A percentile compares a stretch with the other conserved stretches of the same genome.
Conservation (phyloP, 2,329 filamentous ascomycete species). For the Knoxdaviesia proteae region DNA sequence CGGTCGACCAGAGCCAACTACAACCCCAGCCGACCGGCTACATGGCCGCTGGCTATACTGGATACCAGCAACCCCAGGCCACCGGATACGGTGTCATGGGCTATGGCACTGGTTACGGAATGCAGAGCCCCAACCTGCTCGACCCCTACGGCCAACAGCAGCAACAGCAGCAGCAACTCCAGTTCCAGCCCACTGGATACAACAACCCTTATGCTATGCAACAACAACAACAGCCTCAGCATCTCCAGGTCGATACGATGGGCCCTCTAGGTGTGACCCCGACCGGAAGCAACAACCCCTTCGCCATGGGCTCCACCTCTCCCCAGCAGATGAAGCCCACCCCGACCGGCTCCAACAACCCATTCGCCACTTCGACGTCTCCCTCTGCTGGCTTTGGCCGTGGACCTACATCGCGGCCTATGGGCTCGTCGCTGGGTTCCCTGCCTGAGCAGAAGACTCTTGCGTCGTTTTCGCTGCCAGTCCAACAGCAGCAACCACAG, state of each 20-base stretch:
- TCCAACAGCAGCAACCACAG: constrained; percentile 20
- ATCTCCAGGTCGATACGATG: too few relatives aligned
- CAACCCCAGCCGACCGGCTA: constrained; percentile 67
- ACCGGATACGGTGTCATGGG: constrained; percentile 30
- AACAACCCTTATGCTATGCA: constrained; percentile 29
- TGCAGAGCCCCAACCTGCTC: constrained; percentile 45
- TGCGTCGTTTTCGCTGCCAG: constrained; percentile 27
- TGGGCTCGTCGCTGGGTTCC: constrained; percentile 46
- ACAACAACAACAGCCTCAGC: constrained; percentile 18
- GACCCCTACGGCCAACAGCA: constrained; percentile 45
- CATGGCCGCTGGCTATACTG: constrained; percentile 33
- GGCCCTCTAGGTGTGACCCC: constrained; percentile 21
- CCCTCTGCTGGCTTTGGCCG: constrained; percentile 21
- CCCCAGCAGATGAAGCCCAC: constrained; percentile 52
- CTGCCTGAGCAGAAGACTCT: constrained; percentile 73
- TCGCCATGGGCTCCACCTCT: constrained; percentile 41
- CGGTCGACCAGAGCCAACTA: constrained; percentile 57
- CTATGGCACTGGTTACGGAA: constrained; percentile 46
- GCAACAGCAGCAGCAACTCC: constrained; percentile 25
- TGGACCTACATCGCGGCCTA: constrained; percentile 30
- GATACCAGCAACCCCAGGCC: constrained; percentile 21
- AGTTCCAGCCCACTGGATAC: constrained; percentile 30
- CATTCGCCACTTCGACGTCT: constrained; percentile 62
- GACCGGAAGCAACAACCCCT: constrained; percentile 84
- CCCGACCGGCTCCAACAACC: constrained; percentile 92